Evolutionary conservation across 2,329 filamentous ascomycete species (phyloP), one percentile per base, ranked within the genome.

Genomic region (Nectriaceae sp.): DNA sequence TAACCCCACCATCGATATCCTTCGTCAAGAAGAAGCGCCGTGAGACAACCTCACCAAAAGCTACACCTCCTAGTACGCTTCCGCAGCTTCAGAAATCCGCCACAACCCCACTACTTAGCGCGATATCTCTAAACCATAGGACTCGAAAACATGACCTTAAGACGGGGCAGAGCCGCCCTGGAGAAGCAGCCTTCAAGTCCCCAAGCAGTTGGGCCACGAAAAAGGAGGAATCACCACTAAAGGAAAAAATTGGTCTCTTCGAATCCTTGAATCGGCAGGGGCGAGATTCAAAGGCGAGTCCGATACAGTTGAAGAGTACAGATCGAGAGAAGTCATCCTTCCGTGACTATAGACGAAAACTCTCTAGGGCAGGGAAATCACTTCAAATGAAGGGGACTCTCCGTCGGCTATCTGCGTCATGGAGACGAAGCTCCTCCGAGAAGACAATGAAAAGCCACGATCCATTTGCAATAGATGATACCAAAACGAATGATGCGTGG

Each of bases 231-330:
- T 60, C 60, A 6, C 56, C 58, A 4, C 37, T 63, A 38, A 62
- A 56, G 39, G 57, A 67, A n/a, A 65, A 56, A 33, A 67, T 69
- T 19, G 53, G 56, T 3, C 48, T 67, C 8, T 69, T 66, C 41
- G 65, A 69, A 37, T 60, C 59, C 15, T 44, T 69, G 29, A 56
- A 53, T 19, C 48, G 22, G 5, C 49, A 48, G 8, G 40, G 31
- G 5, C 21, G 43, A 16, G 4, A 35, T 11, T 3, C 16, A 10
- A 15, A 37, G 10, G 15, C 29, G 26, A 36, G 19, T 19, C 2
- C 36, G 20, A 19, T 5, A 33, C 15, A 20, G 21, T 0, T 19
- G 3, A 11, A 29, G 24, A 21, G 5, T 6, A 4, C 6, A 22
- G 21, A 5, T 13, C 15, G n/a, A 3, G 46, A 21, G 10, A 15